Evolutionary conservation across 345 rosid species (phyloP), one percentile per base, ranked within the genome.

Genomic region (Conringia planisiliqua): DNA sequence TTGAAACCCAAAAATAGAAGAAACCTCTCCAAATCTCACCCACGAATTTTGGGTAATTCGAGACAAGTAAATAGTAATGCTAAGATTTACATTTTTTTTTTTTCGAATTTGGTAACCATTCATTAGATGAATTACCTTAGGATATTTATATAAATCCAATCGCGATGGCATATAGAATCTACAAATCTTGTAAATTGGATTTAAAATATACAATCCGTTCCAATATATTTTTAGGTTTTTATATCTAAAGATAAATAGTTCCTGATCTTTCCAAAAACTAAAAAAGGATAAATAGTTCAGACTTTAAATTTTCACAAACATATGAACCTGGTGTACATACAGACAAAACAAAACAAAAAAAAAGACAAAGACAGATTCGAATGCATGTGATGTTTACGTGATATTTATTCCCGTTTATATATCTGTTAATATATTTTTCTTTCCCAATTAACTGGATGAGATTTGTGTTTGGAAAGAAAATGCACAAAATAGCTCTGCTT

Each of bases 1-100:
- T 18, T 60, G 29, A n/a, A 48, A 14, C 39, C 62, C 40, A 48
- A 61, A 48, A 60, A 36, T 47, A 72, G 73, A 56, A 59, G 22
- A 71, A 47, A 11, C 68, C 24, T 56, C 61, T 29, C 39, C 39
- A 29, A 29, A 56, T 56, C 39, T 56, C 39, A 17, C 39, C 75
- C 59, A 71, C 35, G 27, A 40, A 7, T 22, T 62, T 62, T 61
- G 17, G 33, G 48, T 39, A 39, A 20, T 38, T 60, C 20, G 43
- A 11, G 17, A 59, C 8, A n/a, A 59, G 5, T 22, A 22, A 22
- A 22, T 22, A 22, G 2, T 18, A 33, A 10, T 17, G 43, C 27
- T 3, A 33, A 35, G 43, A 58, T 10, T n/a, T 55, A 33, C 26
- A 58, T 33, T 12, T 30, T 30, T 22, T 22, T 6, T 14, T 18